A percentile compares a stretch with the other conserved stretches of the same genome.
phyloP scores from a whole-genome alignment of 352 stramenopile species.

The Globisporangium uncinulatum region DNA sequence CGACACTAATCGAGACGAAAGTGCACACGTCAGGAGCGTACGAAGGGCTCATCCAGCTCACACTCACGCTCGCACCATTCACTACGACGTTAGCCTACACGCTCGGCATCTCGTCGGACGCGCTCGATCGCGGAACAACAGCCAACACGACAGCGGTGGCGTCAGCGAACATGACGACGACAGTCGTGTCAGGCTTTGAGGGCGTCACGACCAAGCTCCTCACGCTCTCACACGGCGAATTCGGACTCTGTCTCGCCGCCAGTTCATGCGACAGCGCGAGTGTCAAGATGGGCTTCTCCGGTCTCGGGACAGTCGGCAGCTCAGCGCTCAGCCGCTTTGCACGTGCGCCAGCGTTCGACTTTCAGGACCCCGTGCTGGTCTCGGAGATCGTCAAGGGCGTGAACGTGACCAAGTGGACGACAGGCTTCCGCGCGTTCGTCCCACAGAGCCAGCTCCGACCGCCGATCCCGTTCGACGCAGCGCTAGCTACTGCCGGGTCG shows the following conservation, averaged over 20 bases:
- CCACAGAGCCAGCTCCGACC: conserved; percentile 12
- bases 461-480: conserved; percentile 12
- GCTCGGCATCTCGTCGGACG: conserved; percentile 6
- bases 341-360: conserved; percentile 11
- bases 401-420: conserved; percentile 10
- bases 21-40: conserved; percentile 11
- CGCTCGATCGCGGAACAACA: not conserved
- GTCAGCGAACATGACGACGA: not conserved
- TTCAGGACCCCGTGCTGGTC: conserved; percentile 5
- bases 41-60: conserved; percentile 14
- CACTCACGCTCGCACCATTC: conserved; percentile 1
- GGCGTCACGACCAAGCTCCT: conserved; percentile 12
- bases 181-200: not conserved
- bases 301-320: conserved; percentile 3
- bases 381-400: not conserved
- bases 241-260: conserved; percentile 16
- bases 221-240: conserved; percentile 11
- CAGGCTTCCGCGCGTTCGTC: conserved; percentile 13
- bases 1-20: not conserved
- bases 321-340: conserved; percentile 9
- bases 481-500: not conserved
- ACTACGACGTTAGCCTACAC: not conserved
- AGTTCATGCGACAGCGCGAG: conserved; percentile 1
- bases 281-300: conserved; percentile 18
- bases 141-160: not conserved